Conservation (phyloP, 1,139 yeast species). For the Sugiyamaella grinbergsii region DNA sequence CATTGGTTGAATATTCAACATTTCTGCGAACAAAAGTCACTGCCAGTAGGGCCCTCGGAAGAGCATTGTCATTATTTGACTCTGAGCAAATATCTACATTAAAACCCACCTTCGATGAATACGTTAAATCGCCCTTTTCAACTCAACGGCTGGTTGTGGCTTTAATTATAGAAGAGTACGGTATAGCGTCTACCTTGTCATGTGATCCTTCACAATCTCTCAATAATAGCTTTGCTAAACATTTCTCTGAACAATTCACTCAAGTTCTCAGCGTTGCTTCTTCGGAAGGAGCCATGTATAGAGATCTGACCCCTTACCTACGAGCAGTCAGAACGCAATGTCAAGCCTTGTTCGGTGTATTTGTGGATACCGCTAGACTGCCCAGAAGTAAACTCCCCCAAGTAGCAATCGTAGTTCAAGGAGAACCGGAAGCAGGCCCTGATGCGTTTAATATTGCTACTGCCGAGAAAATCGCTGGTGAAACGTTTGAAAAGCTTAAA, state of each 20-base stretch:
- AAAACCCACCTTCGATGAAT: slow-evolving; percentile 41
- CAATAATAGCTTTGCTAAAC: slow-evolving; percentile 25
- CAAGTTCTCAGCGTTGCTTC: slow-evolving; percentile 45
- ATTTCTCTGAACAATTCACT: slow-evolving; percentile 43
- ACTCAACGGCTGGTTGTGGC: slow-evolving; percentile 79
- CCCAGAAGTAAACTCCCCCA: slow-evolving; percentile 78
- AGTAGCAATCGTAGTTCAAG: slow-evolving; percentile 86
- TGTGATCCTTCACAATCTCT: slow-evolving; percentile 23
- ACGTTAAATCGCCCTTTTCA: slow-evolving; percentile 63
- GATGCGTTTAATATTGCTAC: slow-evolving; percentile 82
- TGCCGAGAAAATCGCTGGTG: slow-evolving; percentile 71
- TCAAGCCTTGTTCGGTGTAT: slow-evolving; percentile 74
- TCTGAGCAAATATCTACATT: slow-evolving; percentile 37
- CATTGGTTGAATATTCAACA: slow-evolving; percentile 74
- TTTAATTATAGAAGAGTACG: slow-evolving; percentile 72
- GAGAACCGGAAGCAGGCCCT: slow-evolving; percentile 93
- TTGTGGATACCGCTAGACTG: slow-evolving; percentile 73
- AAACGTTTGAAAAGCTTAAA: slow-evolving; percentile 65
- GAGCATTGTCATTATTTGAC: slow-evolving; percentile 59
- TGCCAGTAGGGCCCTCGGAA: slow-evolving; percentile 78
- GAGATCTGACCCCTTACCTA: slow-evolving; percentile 85
- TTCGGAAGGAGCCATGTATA: slow-evolving; percentile 58
- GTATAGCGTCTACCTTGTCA: slow-evolving; percentile 41
- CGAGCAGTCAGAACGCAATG: slow-evolving; percentile 87
- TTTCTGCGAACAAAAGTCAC: slow-evolving; percentile 75